These are phyloP conservation scores for Syzygium grande DNA, from an alignment of 345 rosid species.

Conservation along the genomic window DNA sequence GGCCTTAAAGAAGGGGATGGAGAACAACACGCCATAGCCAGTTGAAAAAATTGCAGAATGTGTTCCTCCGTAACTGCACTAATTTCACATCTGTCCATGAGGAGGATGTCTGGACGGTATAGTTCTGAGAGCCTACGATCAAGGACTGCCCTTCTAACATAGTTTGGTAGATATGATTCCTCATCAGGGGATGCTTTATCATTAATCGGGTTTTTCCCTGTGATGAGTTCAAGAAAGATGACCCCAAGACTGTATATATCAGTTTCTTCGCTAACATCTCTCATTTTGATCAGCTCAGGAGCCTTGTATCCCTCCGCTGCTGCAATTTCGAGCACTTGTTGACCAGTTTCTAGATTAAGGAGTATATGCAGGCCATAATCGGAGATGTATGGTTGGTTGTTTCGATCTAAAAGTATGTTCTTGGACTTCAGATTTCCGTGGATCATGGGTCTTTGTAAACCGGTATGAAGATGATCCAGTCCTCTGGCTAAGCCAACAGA, in stretches of 20 bases:
- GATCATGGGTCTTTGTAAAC: slow-evolving; percentile 43
- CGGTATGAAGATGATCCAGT: slow-evolving; percentile 69
- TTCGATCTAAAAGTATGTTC: slow-evolving; percentile 54
- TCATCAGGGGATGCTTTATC: slow-evolving; percentile 57
- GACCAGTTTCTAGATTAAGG: slow-evolving; percentile 53
- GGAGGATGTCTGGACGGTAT: slow-evolving; percentile 55
- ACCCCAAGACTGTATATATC: slow-evolving; percentile 80
- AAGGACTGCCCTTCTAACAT: slow-evolving; percentile 52
- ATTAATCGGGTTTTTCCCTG: slow-evolving; percentile 62
- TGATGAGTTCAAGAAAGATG: slow-evolving; percentile 66
- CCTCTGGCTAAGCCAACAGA: slow-evolving; percentile 61
- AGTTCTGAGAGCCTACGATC: slow-evolving; percentile 51
- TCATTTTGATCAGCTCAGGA: slow-evolving; percentile 88
- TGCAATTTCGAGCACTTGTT: slow-evolving; percentile 73
- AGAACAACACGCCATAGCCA: slow-evolving; percentile 86
- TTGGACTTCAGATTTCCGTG: slow-evolving; percentile 87
- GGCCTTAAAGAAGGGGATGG: slow-evolving; percentile 85
- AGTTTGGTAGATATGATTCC: slow-evolving; percentile 59
- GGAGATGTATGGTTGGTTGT: slow-evolving; percentile 43
- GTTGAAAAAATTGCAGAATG: slow-evolving; percentile 58
- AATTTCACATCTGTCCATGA: slow-evolving; percentile 10
- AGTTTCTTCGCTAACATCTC: slow-evolving; percentile 52
- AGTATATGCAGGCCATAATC: slow-evolving; percentile 69
- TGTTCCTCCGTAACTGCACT: slow-evolving; percentile 40
- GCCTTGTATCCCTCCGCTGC: slow-evolving; percentile 84